A percentile compares a stretch with the other conserved stretches of the same genome.
Evolutionary conservation across 176 grass and related monocot genomes (phyloP).

Genomic region (Melocanna baccifera): DNA sequence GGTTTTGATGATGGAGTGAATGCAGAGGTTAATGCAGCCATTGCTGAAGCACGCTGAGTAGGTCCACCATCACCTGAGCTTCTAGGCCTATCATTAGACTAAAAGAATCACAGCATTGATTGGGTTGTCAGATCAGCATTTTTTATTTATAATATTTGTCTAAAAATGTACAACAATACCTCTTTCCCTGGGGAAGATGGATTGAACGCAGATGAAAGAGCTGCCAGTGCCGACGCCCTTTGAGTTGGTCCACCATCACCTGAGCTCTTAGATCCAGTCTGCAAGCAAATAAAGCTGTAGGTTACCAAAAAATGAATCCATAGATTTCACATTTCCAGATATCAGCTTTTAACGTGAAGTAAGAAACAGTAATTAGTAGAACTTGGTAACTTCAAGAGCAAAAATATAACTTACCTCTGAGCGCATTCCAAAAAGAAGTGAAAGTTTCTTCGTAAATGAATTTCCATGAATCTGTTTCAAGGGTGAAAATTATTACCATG

Average conservation of each 20-base stretch:
- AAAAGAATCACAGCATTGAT: not conserved
- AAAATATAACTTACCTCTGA: conserved; percentile 47
- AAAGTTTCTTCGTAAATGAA: conserved; percentile 92
- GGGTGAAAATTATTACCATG: conserved; percentile 9
- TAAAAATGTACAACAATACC: conserved; percentile 29
- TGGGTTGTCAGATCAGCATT: conserved; percentile 13
- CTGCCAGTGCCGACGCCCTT: conserved; percentile 86
- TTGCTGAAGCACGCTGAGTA: conserved; percentile 80
- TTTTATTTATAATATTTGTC: not conserved
- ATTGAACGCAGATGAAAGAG: conserved; percentile 88
- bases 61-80: conserved; percentile 57
- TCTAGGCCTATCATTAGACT: conserved; percentile 46
- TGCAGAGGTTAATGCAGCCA: conserved; percentile 76
- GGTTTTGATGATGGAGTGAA: conserved; percentile 69
- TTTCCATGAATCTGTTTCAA: conserved; percentile 84
- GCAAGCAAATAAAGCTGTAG: conserved; percentile 3
- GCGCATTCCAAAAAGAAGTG: conserved; percentile 69
- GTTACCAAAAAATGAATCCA: conserved; percentile 1
- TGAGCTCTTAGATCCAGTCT: conserved; percentile 52
- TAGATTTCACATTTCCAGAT: not conserved
- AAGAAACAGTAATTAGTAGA: not conserved
- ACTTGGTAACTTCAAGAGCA: not conserved
- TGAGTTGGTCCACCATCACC: conserved; percentile 86
- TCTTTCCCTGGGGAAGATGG: conserved; percentile 60
- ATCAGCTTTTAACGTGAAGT: not conserved